Base-by-base conservation (phyloP, 1,139 yeast species). In the Taiozyma sp. region DNA sequence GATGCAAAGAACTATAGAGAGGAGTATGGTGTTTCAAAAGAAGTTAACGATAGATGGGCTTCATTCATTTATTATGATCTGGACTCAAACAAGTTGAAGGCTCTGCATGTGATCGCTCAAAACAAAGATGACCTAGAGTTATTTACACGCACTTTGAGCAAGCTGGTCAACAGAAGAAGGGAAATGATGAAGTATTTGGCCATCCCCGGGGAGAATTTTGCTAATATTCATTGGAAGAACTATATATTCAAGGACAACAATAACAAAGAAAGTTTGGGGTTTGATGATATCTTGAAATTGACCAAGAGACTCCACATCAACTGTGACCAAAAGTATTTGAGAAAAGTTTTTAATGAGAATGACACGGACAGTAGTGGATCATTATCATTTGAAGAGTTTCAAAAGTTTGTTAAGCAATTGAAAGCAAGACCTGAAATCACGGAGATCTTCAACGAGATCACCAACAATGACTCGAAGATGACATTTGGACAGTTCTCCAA, bases 1-100 rank as follows among this genome's bases (percentile, higher is more conserved):
- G 87, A 86, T 58, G 97, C 97, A 1, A 75, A 79, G 29, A 87
- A 87, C 56, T 92, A 90, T 63, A 73, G 96, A 53, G 97, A 92
- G 62, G 96, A 89, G 65, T 78, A 88, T 56, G 84, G 85, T 46
- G 78, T 91, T 1, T 79, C 92, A 1, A 72, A 80, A 46, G 91
- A 86, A 47, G 79, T 78, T 49, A 81, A 83, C 47, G 71, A 74
- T 14, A 72, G 80, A 22, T 93, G 99, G 99, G 76, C 89, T 1
- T 84, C 96, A 0, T 79, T 93, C 34, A 80, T 89, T 14, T 92
- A 89, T 63, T 71, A 66, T 27, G 70, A 72, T 19, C 64, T 65
- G 8, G 63, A 70, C 10, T 78, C 73, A 44, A 76, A 79, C 58
- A 79, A 79, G 53, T 70, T 80, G 50, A 84, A 86, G 56, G 82